Evolutionary conservation across 2,329 filamentous ascomycete species (phyloP).

Genomic region (Xylariaceae sp.): DNA sequence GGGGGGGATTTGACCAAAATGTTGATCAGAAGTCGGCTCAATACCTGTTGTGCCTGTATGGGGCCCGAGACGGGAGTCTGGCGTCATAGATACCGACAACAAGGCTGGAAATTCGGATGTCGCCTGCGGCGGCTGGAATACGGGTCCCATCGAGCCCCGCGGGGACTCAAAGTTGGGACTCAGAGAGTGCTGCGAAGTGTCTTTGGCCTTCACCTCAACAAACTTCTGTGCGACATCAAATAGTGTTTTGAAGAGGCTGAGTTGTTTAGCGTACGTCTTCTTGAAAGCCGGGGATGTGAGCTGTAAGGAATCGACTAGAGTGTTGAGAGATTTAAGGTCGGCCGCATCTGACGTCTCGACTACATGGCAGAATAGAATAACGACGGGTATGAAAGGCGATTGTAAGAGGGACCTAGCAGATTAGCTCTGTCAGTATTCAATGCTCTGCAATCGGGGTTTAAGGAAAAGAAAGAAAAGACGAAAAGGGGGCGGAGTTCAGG

Average conservation of each 20-base stretch:
- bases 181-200: not conserved
- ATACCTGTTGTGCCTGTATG: not conserved
- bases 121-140: not conserved
- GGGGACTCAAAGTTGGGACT: not conserved
- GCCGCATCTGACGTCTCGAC: constrained; percentile 20
- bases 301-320: not conserved
- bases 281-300: not conserved
- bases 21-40: not conserved
- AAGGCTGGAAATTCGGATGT: not conserved
- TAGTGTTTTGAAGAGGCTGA: not conserved
- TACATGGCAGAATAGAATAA: constrained; percentile 38
- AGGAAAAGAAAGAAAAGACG: too few species aligned
- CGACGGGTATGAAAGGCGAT: constrained; percentile 38
- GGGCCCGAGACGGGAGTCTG: too few species aligned
- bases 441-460: too few species aligned
- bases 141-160: not conserved
- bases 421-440: not conserved
- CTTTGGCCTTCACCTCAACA: not conserved
- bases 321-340: not conserved
- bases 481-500: too few species aligned
- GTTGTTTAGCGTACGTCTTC: not conserved
- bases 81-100: too few species aligned
- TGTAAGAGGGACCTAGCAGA: constrained; percentile 20
- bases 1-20: not conserved
- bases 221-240: constrained; percentile 3